phyloP scores from a whole-genome alignment of 1,284 basidiomycete genomes.

The Sporisorium exsertum region DNA sequence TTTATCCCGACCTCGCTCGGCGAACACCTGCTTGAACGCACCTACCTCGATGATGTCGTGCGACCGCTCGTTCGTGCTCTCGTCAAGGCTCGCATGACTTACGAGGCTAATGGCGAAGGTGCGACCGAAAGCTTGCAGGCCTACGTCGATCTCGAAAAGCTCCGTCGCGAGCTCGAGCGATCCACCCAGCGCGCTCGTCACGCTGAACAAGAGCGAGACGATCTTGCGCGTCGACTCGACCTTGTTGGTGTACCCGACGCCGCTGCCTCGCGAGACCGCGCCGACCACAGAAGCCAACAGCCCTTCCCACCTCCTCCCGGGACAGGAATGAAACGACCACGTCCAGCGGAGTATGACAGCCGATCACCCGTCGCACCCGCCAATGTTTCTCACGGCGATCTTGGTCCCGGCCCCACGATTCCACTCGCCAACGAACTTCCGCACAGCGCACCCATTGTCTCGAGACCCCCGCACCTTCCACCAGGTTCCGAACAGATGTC shows the following conservation, averaged over 20 bases:
- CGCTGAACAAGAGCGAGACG: slow-evolving; percentile 49
- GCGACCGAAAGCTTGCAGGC: slow-evolving; percentile 23
- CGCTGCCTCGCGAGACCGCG: slow-evolving; percentile 21
- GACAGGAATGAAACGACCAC: slow-evolving; percentile 20
- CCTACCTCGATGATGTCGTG: slow-evolving; percentile 52
- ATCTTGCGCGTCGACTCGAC: slow-evolving; percentile 47
- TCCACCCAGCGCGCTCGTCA: slow-evolving; percentile 39
- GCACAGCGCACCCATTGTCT: slow-evolving; percentile 7
- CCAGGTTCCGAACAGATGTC: slow-evolving; percentile 19
- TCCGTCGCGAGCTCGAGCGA: slow-evolving; percentile 41
- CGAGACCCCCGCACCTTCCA: slow-evolving; percentile 13
- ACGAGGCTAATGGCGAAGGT: slow-evolving; percentile 9
- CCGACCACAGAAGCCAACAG: slow-evolving; percentile 16
- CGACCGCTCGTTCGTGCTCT: slow-evolving; percentile 47
- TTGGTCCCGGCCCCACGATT: slow-evolving; percentile 29
- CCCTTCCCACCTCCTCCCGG: neutral
- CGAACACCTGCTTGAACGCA: slow-evolving; percentile 49
- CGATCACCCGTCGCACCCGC: slow-evolving; percentile 22
- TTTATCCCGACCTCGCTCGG: slow-evolving; percentile 45
- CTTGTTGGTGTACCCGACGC: slow-evolving; percentile 25
- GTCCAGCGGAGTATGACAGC: slow-evolving; percentile 22
- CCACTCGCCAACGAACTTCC: slow-evolving; percentile 24
- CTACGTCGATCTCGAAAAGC: slow-evolving; percentile 49
- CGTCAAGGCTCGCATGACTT: slow-evolving; percentile 45
- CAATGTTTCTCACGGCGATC: slow-evolving; percentile 40